A percentile compares a stretch with the other conserved stretches of the same genome.
Evolutionary conservation across 164 flowering plant species (phyloP).

Genomic region (Nymphaea colorata): DNA sequence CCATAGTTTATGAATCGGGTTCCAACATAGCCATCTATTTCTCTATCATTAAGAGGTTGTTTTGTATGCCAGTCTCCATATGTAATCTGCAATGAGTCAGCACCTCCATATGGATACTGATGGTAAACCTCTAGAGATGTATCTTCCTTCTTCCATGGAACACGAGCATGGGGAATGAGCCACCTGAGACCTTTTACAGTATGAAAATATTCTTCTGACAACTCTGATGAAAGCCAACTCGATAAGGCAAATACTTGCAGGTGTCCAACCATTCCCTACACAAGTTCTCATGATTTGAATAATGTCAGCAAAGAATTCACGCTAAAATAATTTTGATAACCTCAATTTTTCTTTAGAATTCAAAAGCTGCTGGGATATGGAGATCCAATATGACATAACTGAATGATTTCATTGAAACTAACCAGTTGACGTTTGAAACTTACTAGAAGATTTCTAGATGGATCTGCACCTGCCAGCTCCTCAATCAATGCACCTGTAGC

Average conservation of each 20-base stretch:
- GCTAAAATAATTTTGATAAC: not conserved
- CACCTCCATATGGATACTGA: conserved; percentile 11
- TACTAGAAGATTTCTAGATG: conserved; percentile 44
- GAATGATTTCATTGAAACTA: too few species aligned
- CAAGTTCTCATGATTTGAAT: not conserved
- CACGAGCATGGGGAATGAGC: conserved; percentile 45
- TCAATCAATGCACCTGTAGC: conserved; percentile 24
- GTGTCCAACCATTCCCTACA: conserved; percentile 51
- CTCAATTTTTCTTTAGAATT: not conserved
- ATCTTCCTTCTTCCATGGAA: conserved; percentile 42
- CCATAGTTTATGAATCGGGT: conserved; percentile 9
- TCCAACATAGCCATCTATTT: not conserved
- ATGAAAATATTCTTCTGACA: conserved; percentile 41
- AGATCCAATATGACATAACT: too few species aligned
- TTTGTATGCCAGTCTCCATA: conserved; percentile 7
- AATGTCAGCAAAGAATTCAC: not conserved
- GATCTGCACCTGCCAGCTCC: conserved; percentile 20
- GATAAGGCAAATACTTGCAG: conserved; percentile 46
- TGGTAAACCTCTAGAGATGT: conserved; percentile 15
- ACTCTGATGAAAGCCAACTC: conserved; percentile 27
- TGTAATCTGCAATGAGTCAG: conserved; percentile 4
- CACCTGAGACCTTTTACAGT: conserved; percentile 50
- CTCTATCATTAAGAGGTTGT: conserved; percentile 4
- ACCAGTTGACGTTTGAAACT: conserved; percentile 6
- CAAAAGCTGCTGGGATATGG: not conserved